phyloP scores from a whole-genome alignment of 2,329 filamentous ascomycete genomes.

The Coniochaeta sp. region DNA sequence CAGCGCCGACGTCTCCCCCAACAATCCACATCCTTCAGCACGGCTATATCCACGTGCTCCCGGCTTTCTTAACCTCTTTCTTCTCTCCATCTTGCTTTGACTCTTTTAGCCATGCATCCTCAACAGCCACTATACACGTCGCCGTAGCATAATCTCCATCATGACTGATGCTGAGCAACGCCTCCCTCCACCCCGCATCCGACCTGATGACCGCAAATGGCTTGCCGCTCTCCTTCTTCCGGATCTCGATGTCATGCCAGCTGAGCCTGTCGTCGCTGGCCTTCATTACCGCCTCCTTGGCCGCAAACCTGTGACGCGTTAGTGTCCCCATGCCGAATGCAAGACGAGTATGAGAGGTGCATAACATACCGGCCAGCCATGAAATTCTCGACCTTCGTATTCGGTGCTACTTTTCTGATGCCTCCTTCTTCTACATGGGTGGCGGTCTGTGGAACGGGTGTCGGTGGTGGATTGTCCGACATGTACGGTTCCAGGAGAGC shows the following conservation, averaged over 20 bases:
- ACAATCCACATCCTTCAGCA: too few species aligned
- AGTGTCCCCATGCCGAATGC: too few species aligned
- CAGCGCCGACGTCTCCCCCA: too few species aligned
- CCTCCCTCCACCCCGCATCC: constrained; percentile 31
- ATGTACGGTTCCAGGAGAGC: constrained; percentile 7
- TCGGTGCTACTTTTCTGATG: too few species aligned
- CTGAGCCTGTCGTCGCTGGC: constrained; percentile 55
- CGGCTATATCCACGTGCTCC: too few species aligned
- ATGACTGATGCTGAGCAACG: constrained; percentile 76
- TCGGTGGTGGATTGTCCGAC: too few species aligned
- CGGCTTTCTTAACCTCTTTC: too few species aligned
- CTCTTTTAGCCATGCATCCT: background rate
- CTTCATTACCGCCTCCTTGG: constrained; percentile 71
- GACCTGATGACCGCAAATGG: constrained; percentile 36
- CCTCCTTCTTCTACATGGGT: too few species aligned
- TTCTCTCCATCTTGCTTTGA: too few species aligned
- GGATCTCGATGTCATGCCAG: constrained; percentile 54
- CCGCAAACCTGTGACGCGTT: constrained; percentile 63
- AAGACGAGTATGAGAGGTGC: too few species aligned
- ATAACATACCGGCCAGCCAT: constrained; percentile 39
- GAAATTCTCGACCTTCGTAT: too few species aligned
- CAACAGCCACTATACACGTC: constrained; percentile 33
- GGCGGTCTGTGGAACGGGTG: background rate
- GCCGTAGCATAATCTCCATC: constrained; percentile 77
- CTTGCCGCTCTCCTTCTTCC: constrained; percentile 26